These are phyloP conservation scores for Albizia julibrissin DNA, from an alignment of 306 rosid species.

Conservation along the genomic window DNA sequence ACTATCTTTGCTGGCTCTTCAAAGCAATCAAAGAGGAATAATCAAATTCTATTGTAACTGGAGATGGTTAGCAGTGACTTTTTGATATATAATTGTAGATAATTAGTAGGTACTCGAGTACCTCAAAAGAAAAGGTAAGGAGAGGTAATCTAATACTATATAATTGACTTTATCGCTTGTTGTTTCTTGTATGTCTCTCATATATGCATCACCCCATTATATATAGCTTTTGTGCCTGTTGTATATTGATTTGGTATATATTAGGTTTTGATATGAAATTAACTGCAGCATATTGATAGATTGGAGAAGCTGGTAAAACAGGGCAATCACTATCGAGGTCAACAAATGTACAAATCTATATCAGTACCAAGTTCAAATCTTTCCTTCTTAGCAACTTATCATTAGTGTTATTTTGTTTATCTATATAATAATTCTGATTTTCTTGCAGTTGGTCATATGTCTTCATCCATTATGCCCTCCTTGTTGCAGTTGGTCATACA, in stretches of 20 bases:
- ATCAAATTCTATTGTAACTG: neutral
- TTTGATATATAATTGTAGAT: neutral
- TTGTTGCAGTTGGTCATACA: too few relatives aligned
- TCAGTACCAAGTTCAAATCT: slow-evolving; percentile 50
- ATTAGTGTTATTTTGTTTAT: slow-evolving; percentile 3
- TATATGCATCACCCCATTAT: neutral
- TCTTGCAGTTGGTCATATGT: slow-evolving; percentile 90
- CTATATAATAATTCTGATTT: slow-evolving; percentile 17
- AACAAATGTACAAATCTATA: slow-evolving; percentile 73
- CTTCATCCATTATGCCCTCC: slow-evolving; percentile 80
- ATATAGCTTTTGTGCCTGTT: neutral
- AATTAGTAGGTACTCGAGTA: neutral
- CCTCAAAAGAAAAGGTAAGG: too few relatives aligned
- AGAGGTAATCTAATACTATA: too few relatives aligned
- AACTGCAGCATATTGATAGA: slow-evolving; percentile 60
- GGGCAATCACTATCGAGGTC: slow-evolving; percentile 66
- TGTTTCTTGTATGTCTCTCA: neutral
- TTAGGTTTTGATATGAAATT: neutral
- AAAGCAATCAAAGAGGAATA: neutral
- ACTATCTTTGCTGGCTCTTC: neutral
- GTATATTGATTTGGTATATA: neutral
- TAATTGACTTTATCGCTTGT: neutral
- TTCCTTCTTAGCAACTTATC: neutral
- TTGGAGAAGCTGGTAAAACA: slow-evolving; percentile 49
- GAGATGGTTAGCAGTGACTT: neutral